Evolutionary conservation across 768 basidiomycete genomes (phyloP), one percentile per base, ranked within the genome.

Genomic region (Suillus cothurnatus): DNA sequence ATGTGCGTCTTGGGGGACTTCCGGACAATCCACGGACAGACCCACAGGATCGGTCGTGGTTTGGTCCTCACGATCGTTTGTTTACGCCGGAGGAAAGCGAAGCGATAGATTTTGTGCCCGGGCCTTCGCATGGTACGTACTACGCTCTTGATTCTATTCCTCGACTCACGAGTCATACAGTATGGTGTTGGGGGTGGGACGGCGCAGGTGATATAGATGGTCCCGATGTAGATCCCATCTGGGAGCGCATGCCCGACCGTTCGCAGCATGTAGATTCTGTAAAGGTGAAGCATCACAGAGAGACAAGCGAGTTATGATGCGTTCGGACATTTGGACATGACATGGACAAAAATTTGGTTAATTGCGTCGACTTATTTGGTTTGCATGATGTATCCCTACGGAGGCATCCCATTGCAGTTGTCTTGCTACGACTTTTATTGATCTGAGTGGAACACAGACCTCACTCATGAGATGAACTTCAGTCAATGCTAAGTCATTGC

Each of bases 131-230:
- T 69, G 97, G 96, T 98, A 50, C 61, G 73, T 66, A 45, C 32
- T 64, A 50, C 52, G 36, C 4, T 12, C 21, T 47, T 19, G 28
- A 43, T 57, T 62, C 50, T 56, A 0, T 28, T 17, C 8, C 2
- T 4, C 1, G 21, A 6, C 26, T 28, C 15, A 23, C 39, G 53
- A 12, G 41, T 66, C 57, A 1, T 32, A 47, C 72, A 97, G 97
- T 99, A 15, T 98, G 97, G 97, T 99, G 97, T 74, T 98, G 97
- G 97, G 97, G 97, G 23, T 99, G 97, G 97, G 97, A 99, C 72
- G 97, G 97, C 17, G 97, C 97, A 4, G 97, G 97, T 23, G 97
- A 99, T 73, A 85, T 99, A 28, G 97, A 98, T 68, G 97, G 96
- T 50, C 97, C 97, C 0, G 96, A 99, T 72, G 94, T 99, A 7